Conservation (phyloP, 2,329 filamentous ascomycete genomes). For the Escovopsis sp. region DNA sequence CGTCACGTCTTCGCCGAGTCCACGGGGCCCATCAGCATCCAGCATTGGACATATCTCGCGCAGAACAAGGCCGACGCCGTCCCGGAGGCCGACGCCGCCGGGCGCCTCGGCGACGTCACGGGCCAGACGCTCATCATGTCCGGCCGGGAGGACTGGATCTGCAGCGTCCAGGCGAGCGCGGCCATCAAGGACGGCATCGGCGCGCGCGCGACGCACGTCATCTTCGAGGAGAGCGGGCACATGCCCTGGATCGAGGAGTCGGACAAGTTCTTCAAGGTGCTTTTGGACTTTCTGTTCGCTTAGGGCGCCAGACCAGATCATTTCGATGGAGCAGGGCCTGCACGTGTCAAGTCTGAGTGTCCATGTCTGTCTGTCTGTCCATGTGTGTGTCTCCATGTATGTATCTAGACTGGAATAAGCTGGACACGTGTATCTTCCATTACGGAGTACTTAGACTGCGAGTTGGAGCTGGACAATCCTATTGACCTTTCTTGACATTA, state of each 20-base stretch:
- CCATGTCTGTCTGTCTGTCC: too few species aligned
- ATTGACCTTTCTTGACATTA: too few species aligned
- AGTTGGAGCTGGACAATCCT: too few species aligned
- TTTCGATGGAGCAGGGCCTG: too few species aligned
- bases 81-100: not conserved
- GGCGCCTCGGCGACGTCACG: not conserved
- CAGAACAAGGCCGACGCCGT: not conserved
- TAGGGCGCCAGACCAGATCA: too few species aligned
- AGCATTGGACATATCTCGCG: not conserved
- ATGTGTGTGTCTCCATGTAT: too few species aligned
- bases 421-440: too few species aligned
- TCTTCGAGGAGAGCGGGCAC: constrained; percentile 1
- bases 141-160: not conserved
- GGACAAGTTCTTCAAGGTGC: not conserved
- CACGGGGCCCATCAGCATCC: not conserved
- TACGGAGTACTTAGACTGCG: too few species aligned
- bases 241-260: constrained; percentile 4
- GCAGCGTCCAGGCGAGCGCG: not conserved
- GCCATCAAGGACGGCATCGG: not conserved
- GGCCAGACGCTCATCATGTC: not conserved
- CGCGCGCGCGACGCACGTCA: not conserved
- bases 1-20: not conserved
- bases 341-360: too few species aligned
- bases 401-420: too few species aligned
- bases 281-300: not conserved